These are phyloP conservation scores for Neltuma alba DNA, from an alignment of 306 rosid species.

Conservation along the genomic window DNA sequence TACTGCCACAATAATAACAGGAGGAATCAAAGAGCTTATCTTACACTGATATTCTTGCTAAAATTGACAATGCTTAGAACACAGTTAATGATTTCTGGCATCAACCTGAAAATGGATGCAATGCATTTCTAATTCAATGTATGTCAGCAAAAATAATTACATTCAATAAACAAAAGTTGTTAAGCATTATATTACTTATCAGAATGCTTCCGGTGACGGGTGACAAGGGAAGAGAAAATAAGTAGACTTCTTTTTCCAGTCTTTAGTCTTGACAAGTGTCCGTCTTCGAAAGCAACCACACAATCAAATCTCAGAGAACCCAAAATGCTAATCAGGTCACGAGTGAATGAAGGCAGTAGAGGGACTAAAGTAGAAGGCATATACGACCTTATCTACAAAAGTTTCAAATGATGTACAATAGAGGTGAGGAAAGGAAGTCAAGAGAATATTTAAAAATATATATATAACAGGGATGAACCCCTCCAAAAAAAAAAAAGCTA, in stretches of 20 bases:
- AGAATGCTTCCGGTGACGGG: constrained; percentile 81
- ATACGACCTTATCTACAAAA: constrained; percentile 72
- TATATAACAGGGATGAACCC: not conserved
- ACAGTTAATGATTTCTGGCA: constrained; percentile 75
- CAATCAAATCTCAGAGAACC: constrained; percentile 61
- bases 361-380: constrained; percentile 81
- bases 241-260: constrained; percentile 82
- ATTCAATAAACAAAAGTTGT: constrained; percentile 13
- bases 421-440: not conserved
- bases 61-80: constrained; percentile 63
- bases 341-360: constrained; percentile 60
- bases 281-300: constrained; percentile 47
- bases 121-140: constrained; percentile 29
- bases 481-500: not conserved
- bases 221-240: constrained; percentile 70
- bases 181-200: constrained; percentile 66
- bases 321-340: constrained; percentile 68
- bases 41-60: constrained; percentile 65
- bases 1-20: constrained; percentile 18
- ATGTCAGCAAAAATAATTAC: constrained; percentile 17
- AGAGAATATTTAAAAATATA: not conserved
- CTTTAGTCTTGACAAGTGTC: constrained; percentile 60
- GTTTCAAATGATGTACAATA: constrained; percentile 6
- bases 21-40: constrained; percentile 33
- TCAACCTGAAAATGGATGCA: constrained; percentile 66